Base-by-base conservation (phyloP, 1,284 basidiomycete species). In the Rhodofomes roseus region DNA sequence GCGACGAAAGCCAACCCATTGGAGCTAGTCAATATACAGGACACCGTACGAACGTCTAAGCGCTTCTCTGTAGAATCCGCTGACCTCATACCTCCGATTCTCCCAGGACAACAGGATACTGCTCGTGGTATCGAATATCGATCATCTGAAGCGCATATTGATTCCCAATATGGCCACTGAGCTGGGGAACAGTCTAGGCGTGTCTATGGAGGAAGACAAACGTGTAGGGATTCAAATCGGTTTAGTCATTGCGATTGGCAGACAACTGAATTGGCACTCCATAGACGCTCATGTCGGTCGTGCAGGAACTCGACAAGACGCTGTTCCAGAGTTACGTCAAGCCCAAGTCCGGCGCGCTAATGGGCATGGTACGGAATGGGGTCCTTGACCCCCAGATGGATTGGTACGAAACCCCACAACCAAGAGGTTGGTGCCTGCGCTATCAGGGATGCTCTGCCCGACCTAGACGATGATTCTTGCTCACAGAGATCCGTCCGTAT, bases 351-450 rank as follows among this genome's bases (percentile, higher is more conserved):
- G 78, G 79, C 1, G 75, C 77, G 8, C 81, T 96, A n/a, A 87
- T 79, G 41, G 74, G 78, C 22, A 87, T 93, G 52, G 78, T 98
- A 44, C 83, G 87, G 31, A 77, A 79, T 52, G 97, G 97, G 2
- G 90, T 99, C 46, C 77, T 97, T 23, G 82, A 89, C 56, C 79
- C 79, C 39, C 78, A 83, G 20, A 91, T 97, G 79, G 92, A 98
- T 70, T 99, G 97, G 96, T 90, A 87, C 63, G 87, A 92, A 63
- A 91, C 93, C 0, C 87, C 90, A 1, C 92, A 94, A 68, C 96
- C 96, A 1, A 88, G 85, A 66, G 93, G 93, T 93, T 65, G 61
- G 83, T 70, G 18, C 12, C 55, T 53, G 46, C 25, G 34, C 53
- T 34, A 46, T 50, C 34, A 41, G 31, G n/a, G 52, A 23, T 18